Percentiles rank a stretch among this genome's conserved stretches.
Evolutionary conservation across 306 rosid species (phyloP).

Genomic region (Mimosa pudica): DNA sequence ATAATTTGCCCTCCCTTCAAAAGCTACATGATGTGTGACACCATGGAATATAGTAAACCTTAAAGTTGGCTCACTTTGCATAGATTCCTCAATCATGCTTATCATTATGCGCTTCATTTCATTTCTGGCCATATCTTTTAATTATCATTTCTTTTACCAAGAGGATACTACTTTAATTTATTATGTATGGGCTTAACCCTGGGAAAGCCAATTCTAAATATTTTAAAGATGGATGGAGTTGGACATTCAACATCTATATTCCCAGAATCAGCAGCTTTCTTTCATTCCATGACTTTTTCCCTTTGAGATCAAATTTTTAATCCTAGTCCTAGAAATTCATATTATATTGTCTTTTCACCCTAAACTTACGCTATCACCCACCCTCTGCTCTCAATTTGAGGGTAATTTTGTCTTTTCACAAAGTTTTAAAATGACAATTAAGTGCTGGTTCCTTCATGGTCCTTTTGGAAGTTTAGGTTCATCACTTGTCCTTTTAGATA

Average conservation of each 20-base stretch:
- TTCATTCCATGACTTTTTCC: constrained; percentile 12
- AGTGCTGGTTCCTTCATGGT: too few relatives aligned
- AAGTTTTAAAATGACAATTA: too few relatives aligned
- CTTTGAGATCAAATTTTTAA: constrained; percentile 2
- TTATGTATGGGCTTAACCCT: background rate
- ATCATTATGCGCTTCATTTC: constrained; percentile 32
- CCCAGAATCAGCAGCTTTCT: constrained; percentile 32
- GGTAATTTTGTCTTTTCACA: too few relatives aligned
- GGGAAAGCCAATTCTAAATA: background rate
- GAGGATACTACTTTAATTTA: background rate
- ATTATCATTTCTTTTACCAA: background rate
- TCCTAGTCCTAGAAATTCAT: background rate
- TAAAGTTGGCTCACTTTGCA: constrained; percentile 51
- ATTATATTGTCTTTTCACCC: background rate
- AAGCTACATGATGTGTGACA: constrained; percentile 27
- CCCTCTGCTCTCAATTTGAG: too few relatives aligned
- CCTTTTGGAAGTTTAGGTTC: too few relatives aligned
- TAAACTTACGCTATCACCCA: too few relatives aligned
- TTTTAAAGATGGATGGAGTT: constrained; percentile 1
- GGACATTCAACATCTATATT: constrained; percentile 26
- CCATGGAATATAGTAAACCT: constrained; percentile 31
- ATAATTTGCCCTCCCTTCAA: constrained; percentile 32
- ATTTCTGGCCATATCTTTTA: constrained; percentile 40
- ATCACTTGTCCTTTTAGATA: too few relatives aligned
- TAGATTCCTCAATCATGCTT: constrained; percentile 36